A percentile compares a stretch with the other conserved stretches of the same genome.
phyloP scores from a whole-genome alignment of 768 basidiomycete genomes.

The Cystofilobasidium bisporidii region DNA sequence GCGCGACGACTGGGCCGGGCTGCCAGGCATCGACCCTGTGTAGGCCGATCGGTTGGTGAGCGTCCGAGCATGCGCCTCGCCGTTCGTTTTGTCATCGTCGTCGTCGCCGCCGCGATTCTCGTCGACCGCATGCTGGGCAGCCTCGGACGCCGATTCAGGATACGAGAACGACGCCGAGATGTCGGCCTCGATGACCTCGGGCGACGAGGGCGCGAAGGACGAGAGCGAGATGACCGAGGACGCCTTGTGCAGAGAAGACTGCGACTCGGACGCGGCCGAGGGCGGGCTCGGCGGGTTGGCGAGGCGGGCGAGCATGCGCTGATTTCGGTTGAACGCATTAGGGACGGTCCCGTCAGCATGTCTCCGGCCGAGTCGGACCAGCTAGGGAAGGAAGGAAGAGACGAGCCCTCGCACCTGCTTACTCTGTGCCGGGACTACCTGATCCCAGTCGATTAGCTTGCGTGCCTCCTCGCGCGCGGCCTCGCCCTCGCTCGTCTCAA shows the following conservation, averaged over 20 bases:
- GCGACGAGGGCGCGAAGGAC: background rate
- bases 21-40: background rate
- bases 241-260: background rate
- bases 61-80: background rate
- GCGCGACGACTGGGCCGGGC: background rate
- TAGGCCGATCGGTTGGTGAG: conserved; percentile 5
- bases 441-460: background rate
- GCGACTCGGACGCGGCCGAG: background rate
- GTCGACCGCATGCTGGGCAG: background rate
- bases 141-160: background rate
- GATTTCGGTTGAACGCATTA: background rate
- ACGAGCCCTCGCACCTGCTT: conserved; percentile 2
- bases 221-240: background rate
- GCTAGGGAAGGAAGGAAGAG: too few species aligned
- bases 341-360: background rate
- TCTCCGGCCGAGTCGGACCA: background rate
- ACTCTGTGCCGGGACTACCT: background rate
- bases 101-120: background rate
- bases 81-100: background rate
- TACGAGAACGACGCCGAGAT: background rate
- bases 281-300: background rate
- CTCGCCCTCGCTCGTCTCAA: background rate
- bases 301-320: too few species aligned
- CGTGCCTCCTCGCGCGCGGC: background rate
- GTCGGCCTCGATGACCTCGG: background rate